phyloP scores from a whole-genome alignment of 805 yeast genomes.

The Ogataea trehaloabstinens region DNA sequence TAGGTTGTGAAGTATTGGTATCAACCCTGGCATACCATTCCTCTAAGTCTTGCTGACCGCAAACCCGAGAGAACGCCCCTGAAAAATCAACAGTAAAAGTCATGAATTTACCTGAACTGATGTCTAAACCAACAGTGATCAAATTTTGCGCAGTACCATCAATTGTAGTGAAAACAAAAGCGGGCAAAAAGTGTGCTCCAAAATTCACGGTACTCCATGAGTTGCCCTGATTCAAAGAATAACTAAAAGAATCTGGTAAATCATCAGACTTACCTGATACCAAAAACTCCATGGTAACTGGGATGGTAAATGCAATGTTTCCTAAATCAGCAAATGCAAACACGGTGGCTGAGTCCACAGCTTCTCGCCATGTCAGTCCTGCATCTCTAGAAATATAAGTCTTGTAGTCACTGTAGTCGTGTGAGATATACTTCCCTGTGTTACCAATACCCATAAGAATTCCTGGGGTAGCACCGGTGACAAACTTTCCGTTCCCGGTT shows the following conservation, averaged over 20 bases:
- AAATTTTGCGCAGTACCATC: constrained; percentile 71
- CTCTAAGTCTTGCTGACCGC: constrained; percentile 59
- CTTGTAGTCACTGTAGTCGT: constrained; percentile 11
- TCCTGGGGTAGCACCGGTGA: constrained; percentile 56
- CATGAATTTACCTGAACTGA: constrained; percentile 15
- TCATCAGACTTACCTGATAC: constrained; percentile 32
- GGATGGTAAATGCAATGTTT: constrained; percentile 64
- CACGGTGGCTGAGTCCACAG: constrained; percentile 49
- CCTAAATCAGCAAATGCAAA: constrained; percentile 78
- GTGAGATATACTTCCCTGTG: constrained; percentile 60
- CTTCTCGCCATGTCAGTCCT: constrained; percentile 67
- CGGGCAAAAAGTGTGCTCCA: constrained; percentile 33
- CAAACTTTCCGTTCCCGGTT: constrained; percentile 42
- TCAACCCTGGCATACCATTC: constrained; percentile 53
- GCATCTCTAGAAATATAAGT: constrained; percentile 75
- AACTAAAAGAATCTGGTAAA: constrained; percentile 31
- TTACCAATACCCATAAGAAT: constrained; percentile 68
- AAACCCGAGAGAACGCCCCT: constrained; percentile 47
- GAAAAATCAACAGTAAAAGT: constrained; percentile 52
- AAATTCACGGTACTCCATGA: constrained; percentile 58
- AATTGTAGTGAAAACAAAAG: constrained; percentile 41
- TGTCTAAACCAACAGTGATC: constrained; percentile 44
- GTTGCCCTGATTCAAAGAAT: constrained; percentile 71
- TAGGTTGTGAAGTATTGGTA: constrained; percentile 30
- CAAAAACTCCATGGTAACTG: constrained; percentile 27